Conservation (phyloP, 495 filamentous ascomycete genomes). For the Penicillium samsonianum region DNA sequence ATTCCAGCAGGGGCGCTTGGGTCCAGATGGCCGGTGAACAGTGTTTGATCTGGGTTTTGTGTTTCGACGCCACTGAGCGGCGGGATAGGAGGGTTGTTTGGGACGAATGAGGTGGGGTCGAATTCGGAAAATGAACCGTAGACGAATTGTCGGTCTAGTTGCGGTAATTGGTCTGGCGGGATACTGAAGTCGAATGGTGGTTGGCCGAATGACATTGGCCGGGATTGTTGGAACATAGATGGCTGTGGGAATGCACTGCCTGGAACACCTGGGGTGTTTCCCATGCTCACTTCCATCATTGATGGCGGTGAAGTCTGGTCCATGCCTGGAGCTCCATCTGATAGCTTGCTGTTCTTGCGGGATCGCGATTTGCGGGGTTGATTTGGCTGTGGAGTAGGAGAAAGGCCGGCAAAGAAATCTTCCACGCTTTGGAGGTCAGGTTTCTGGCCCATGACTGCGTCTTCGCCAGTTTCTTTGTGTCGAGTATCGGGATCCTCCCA, state of each 20-base stretch:
- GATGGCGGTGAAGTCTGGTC: slow-evolving; percentile 37
- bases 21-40: slow-evolving; percentile 43
- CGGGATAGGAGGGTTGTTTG: slow-evolving; percentile 33
- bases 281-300: slow-evolving; percentile 38
- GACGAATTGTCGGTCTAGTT: slow-evolving; percentile 76
- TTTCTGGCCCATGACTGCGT: slow-evolving; percentile 80
- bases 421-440: slow-evolving; percentile 90
- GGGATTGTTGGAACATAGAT: slow-evolving; percentile 37
- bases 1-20: slow-evolving; percentile 43
- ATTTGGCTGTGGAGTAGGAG: slow-evolving; percentile 59
- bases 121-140: slow-evolving; percentile 74
- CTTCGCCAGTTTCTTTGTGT: slow-evolving; percentile 71
- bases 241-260: slow-evolving; percentile 50
- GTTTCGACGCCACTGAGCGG: slow-evolving; percentile 30
- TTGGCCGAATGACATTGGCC: slow-evolving; percentile 40
- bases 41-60: slow-evolving; percentile 25
- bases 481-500: slow-evolving; percentile 75
- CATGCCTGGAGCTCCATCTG: slow-evolving; percentile 28
- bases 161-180: slow-evolving; percentile 50
- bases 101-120: slow-evolving; percentile 48
- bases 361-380: slow-evolving; percentile 43
- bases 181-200: slow-evolving; percentile 44
- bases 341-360: slow-evolving; percentile 37
- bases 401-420: slow-evolving; percentile 87
- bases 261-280: slow-evolving; percentile 36